Evolutionary conservation across 768 basidiomycete species (phyloP).

Genomic region (Strobilomyces dryophilus): DNA sequence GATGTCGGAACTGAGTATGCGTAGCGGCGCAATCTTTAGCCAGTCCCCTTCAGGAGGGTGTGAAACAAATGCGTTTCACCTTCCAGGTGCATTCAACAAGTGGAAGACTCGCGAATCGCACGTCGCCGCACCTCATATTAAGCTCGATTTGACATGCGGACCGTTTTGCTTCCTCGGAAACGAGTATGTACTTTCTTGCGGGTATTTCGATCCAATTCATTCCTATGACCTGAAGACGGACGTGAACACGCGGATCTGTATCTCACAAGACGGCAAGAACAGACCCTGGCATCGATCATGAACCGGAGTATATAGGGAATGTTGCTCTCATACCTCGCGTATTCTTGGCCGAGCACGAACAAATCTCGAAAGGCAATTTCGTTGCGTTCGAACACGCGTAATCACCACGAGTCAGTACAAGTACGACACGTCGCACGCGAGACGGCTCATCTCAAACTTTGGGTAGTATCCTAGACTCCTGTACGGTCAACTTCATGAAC

Average conservation of each 20-base stretch:
- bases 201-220: conserved; percentile 99
- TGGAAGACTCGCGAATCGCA: neutral
- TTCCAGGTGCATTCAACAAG: conserved; percentile 28
- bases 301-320: conserved; percentile 88
- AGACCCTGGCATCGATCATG: conserved; percentile 95
- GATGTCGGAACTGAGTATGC: conserved; percentile 97
- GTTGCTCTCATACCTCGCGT: conserved; percentile 89
- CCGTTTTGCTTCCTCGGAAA: conserved; percentile 52
- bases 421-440: conserved; percentile 2
- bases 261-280: neutral
- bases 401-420: conserved; percentile 23
- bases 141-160: conserved; percentile 92
- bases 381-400: conserved; percentile 69
- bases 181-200: conserved; percentile 70
- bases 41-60: conserved; percentile 90
- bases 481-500: conserved; percentile 82
- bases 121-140: conserved; percentile 53
- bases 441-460: conserved; percentile 84
- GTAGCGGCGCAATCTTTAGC: conserved; percentile 88
- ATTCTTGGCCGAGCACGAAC: conserved; percentile 42
- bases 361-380: conserved; percentile 64
- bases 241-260: neutral
- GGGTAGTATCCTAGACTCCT: conserved; percentile 71
- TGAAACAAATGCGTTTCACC: conserved; percentile 83
- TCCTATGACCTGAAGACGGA: conserved; percentile 68